These are phyloP conservation scores for Solanum neorickii DNA, from an alignment of 257 asterid species.

Conservation along the genomic window DNA sequence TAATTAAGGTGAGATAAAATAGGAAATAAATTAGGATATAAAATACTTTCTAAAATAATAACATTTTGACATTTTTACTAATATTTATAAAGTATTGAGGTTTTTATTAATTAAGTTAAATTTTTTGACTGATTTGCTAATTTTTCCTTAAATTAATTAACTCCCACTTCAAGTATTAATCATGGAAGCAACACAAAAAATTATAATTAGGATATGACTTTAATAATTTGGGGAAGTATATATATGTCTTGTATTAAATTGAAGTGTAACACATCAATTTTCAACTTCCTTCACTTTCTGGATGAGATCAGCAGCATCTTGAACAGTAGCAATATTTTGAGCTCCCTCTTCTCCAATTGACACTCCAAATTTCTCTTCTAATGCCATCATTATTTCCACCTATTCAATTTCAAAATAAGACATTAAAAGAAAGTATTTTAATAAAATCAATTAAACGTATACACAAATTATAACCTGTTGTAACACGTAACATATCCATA, in stretches of 20 bases:
- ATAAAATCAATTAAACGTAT: neutral
- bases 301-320: conserved; percentile 53
- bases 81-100: too few relatives aligned
- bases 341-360: conserved; percentile 48
- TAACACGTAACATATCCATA: neutral
- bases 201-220: neutral
- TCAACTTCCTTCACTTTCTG: conserved; percentile 33
- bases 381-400: conserved; percentile 51
- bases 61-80: too few relatives aligned
- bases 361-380: conserved; percentile 43
- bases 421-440: neutral
- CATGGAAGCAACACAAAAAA: neutral
- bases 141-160: neutral
- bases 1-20: too few relatives aligned
- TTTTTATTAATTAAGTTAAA: too few relatives aligned
- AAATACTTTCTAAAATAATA: too few relatives aligned
- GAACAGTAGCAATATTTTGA: conserved; percentile 44
- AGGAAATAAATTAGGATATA: too few relatives aligned
- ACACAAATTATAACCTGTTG: neutral
- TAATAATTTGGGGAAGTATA: neutral
- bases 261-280: neutral
- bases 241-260: neutral
- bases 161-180: neutral
- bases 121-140: too few relatives aligned
- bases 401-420: neutral